Evolutionary conservation across 2,329 filamentous ascomycete genomes (phyloP).

Genomic region (Daldinia sp.): DNA sequence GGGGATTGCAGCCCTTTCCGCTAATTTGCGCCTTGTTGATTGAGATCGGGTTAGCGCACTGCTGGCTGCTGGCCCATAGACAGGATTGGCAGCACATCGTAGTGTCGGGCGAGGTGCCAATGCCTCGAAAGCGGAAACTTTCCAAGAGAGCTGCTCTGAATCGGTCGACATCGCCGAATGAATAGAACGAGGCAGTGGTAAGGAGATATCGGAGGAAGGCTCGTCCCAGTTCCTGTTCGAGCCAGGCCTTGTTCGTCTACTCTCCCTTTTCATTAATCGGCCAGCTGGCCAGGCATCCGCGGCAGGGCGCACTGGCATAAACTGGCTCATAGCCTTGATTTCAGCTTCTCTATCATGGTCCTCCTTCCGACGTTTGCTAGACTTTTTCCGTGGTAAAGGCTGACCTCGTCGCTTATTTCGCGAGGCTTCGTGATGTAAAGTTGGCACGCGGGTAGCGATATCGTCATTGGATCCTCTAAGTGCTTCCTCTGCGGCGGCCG

Average conservation of each 20-base stretch:
- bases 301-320: conserved; percentile 70
- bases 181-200: conserved; percentile 77
- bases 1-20: conserved; percentile 61
- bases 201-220: conserved; percentile 75
- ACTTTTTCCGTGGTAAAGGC: conserved; percentile 72
- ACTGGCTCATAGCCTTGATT: conserved; percentile 82
- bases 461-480: conserved; percentile 32
- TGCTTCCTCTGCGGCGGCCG: conserved; percentile 21
- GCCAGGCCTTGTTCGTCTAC: conserved; percentile 69
- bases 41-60: conserved; percentile 57
- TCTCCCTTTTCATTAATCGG: conserved; percentile 68
- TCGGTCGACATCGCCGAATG: conserved; percentile 79
- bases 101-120: conserved; percentile 87
- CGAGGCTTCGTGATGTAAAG: conserved; percentile 61
- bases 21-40: conserved; percentile 61
- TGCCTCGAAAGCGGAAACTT: conserved; percentile 80
- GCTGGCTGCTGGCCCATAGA: conserved; percentile 58
- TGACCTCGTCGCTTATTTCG: conserved; percentile 67
- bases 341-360: conserved; percentile 85
- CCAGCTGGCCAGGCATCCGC: conserved; percentile 67
- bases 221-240: conserved; percentile 64
- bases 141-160: conserved; percentile 79
- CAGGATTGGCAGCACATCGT: conserved; percentile 73
- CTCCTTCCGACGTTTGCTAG: conserved; percentile 78
- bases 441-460: conserved; percentile 53